Evolutionary conservation across 495 filamentous ascomycete species (phyloP).

Genomic region (Aspergillus avenaceus): DNA sequence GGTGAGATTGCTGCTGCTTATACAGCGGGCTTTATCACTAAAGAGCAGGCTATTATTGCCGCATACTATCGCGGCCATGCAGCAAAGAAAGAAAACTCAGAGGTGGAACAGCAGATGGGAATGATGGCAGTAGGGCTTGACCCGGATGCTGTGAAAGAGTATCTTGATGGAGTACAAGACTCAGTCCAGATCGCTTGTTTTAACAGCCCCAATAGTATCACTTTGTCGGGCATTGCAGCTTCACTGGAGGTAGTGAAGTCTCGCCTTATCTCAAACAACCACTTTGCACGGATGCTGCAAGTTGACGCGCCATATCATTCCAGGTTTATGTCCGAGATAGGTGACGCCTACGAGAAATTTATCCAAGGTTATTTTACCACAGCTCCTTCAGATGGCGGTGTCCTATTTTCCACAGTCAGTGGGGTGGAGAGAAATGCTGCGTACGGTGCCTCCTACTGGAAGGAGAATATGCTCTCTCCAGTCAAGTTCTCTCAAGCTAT

Average conservation of each 20-base stretch:
- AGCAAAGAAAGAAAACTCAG: too few species aligned
- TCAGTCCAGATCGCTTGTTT: slow-evolving; percentile 34
- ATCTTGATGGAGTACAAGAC: slow-evolving; percentile 5
- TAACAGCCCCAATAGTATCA: slow-evolving; percentile 39
- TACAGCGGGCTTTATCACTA: slow-evolving; percentile 43
- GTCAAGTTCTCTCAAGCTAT: slow-evolving; percentile 27
- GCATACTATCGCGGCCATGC: slow-evolving; percentile 38
- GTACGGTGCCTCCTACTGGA: slow-evolving; percentile 30
- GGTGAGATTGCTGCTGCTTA: slow-evolving; percentile 64
- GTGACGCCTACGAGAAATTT: background rate
- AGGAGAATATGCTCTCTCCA: slow-evolving; percentile 31
- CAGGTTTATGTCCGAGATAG: slow-evolving; percentile 14
- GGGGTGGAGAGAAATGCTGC: slow-evolving; percentile 1
- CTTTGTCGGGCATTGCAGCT: slow-evolving; percentile 36
- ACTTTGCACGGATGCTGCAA: slow-evolving; percentile 17
- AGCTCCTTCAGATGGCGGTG: too few species aligned
- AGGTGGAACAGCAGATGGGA: too few species aligned
- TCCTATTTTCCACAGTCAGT: slow-evolving; percentile 33
- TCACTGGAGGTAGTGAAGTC: slow-evolving; percentile 34
- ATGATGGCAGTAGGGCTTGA: too few species aligned
- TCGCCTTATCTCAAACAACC: slow-evolving; percentile 23
- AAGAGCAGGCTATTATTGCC: slow-evolving; percentile 26
- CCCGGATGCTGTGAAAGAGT: slow-evolving; percentile 14
- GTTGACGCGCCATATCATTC: slow-evolving; percentile 43
- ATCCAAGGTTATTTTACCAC: background rate